phyloP scores from a whole-genome alignment of 805 yeast species.

The Zygosaccharomyces pseudorouxii region DNA sequence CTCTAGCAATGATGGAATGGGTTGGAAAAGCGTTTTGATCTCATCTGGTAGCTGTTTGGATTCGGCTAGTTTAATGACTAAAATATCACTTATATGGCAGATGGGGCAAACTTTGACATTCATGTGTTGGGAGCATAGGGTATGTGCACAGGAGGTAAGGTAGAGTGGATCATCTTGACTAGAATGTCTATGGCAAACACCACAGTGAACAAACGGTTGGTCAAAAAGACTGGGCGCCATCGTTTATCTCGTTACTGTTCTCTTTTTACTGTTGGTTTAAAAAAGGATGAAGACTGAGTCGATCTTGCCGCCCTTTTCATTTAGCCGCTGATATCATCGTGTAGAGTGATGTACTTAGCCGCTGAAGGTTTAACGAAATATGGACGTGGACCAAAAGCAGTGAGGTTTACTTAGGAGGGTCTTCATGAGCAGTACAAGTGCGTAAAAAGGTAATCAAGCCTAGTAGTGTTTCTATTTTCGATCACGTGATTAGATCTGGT shows the following conservation, averaged over 20 bases:
- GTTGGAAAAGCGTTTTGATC: conserved; percentile 26
- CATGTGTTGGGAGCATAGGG: conserved; percentile 34
- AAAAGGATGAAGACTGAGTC: no score
- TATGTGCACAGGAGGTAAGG: conserved; percentile 40
- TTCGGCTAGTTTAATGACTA: conserved; percentile 21
- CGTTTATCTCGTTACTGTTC: background rate
- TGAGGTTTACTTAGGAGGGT: no score
- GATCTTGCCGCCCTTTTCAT: conserved; percentile 5
- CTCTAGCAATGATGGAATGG: conserved; percentile 25
- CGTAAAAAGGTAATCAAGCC: no score
- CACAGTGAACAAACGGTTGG: conserved; percentile 34
- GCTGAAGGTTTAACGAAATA: background rate
- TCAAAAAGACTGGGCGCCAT: conserved; percentile 22
- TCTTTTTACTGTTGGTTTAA: background rate
- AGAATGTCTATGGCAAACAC: conserved; percentile 31
- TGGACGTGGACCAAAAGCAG: background rate
- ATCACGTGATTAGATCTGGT: no score
- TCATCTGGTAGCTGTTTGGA: conserved; percentile 22
- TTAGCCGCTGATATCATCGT: conserved; percentile 13
- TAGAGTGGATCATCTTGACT: conserved; percentile 23
- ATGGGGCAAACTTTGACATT: conserved; percentile 16
- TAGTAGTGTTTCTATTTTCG: no score
- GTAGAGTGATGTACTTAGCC: background rate
- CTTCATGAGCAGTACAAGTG: no score
- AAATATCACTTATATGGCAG: conserved; percentile 21